Base-by-base conservation (phyloP, 2,329 filamentous ascomycete species). In the Colletotrichum sp. region DNA sequence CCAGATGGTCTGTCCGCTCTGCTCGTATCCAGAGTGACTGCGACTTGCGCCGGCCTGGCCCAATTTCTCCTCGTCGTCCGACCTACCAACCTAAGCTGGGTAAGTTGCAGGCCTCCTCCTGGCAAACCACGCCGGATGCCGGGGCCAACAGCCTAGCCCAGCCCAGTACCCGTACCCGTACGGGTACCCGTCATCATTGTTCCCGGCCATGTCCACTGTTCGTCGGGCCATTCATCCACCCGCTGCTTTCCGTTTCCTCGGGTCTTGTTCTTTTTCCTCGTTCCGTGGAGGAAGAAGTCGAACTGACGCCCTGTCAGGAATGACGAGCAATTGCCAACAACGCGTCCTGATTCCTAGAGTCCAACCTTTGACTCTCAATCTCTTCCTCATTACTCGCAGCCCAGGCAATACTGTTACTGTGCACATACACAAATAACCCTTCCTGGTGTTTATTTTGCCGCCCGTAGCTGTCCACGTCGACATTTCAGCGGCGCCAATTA, bases 21-120 rank as follows among this genome's bases (percentile, higher is more conserved):
- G 30, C 59, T 76, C 73, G 73, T 76, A 76, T 76, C 73, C 73
- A 49, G 70, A 69, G 64, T 73, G 70, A 73, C 21, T 71, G 72
- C 28, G 49, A 34, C 44, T 13, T 39, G 64, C 70, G 63, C 70
- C 69, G 71, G 63, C 28, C 69, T 66, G 21, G 72, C 26, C n/a
- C 49, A 55, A 73, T 72, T 69, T 76, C 63, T 69, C 70, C 28
- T 34, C 30, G 5, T 71, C 59, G 49, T 52, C 44, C 44, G n/a
- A 52, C 44, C n/a, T 52, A 21, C 44, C 44, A 21, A 52, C 44
- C 44, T 12, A 21, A 52, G 44, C 44, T 21, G 44, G 44, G 44
- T 13, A 52, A 16, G n/a, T 18, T 49, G 21, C 64, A 73, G 34
- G 70, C 68, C 55, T 62, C 62, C 66, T 75, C 60, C 72, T 60